Evolutionary conservation across 768 basidiomycete species (phyloP), one percentile per base, ranked within the genome.

Genomic region (Kwoniella sp.): DNA sequence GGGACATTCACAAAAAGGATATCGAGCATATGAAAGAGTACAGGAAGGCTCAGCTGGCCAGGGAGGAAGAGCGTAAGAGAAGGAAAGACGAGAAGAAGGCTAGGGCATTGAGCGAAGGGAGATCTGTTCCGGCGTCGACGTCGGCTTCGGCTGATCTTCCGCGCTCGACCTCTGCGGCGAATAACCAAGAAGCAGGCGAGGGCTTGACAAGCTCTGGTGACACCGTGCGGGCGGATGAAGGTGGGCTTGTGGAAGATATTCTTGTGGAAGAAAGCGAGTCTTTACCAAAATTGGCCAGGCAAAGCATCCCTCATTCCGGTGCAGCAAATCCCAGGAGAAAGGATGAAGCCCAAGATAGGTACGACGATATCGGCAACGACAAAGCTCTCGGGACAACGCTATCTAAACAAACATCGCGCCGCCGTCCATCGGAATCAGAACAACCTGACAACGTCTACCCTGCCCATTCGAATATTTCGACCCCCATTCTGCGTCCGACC

Each of bases 21-120:
- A 60, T 71, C 12, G 57, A 61, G 26, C 70, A 73, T 55, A 73
- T 72, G 75, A 71, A 71, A 50, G 66, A 77, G 55, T 70, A 69
- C 26, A 73, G 72, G 59, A 65, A 62, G 26, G 66, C 63, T 2
- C 71, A 73, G 51, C 48, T 53, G 29, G 69, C 65, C 0, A 55
- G 67, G 15, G 55, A 63, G 23, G 57, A 67, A 22, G 53, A 61
- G 59, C 74, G 69, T 58, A 68, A 61, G 53, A 51, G 45, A 25
- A 61, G 34, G 37, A 55, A 30, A 47, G 68, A 61, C 12, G 55
- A 61, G 55, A 68, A 67, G 54, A 72, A 70, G 51, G 62, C 56
- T 37, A 53, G 25, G 47, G 28, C 30, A 7, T 1, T 47, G 13
- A 54, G 51, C 28, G 57, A 47, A 20, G 28, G 30, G 38, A 38